Conservation (phyloP, 441 rosid genomes). For the Manihot esculenta region DNA sequence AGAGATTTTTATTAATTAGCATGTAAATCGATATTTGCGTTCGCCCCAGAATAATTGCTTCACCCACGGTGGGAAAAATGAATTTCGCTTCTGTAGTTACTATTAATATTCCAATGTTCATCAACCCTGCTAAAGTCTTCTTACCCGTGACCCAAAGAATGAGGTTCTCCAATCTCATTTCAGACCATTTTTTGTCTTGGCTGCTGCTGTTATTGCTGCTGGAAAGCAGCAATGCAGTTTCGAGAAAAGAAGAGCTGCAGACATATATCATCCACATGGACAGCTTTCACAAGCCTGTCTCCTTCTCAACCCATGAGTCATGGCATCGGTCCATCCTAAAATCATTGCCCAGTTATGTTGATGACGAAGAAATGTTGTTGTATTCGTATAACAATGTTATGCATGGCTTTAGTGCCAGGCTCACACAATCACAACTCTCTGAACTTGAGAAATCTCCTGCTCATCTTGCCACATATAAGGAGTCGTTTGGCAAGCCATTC, state of each 20-base stretch:
- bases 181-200: slow-evolving; percentile 3
- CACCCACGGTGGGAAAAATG: too few species aligned
- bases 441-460: slow-evolving; percentile 43
- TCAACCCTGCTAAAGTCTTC: neutral
- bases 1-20: too few species aligned
- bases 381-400: slow-evolving; percentile 64
- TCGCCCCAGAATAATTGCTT: too few species aligned
- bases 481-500: slow-evolving; percentile 56
- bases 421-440: slow-evolving; percentile 36
- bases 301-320: slow-evolving; percentile 32
- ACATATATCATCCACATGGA: slow-evolving; percentile 46
- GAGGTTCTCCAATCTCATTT: neutral
- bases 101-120: neutral
- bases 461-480: slow-evolving; percentile 51
- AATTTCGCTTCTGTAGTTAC: too few species aligned
- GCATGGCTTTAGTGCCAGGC: slow-evolving; percentile 67
- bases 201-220: slow-evolving; percentile 22
- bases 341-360: slow-evolving; percentile 17
- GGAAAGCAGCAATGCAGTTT: slow-evolving; percentile 13
- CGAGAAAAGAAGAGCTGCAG: slow-evolving; percentile 22
- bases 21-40: too few species aligned
- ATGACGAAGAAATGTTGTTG: slow-evolving; percentile 21
- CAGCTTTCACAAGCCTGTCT: slow-evolving; percentile 34
- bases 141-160: slow-evolving; percentile 3
- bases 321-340: slow-evolving; percentile 35